Conservation (phyloP, 768 basidiomycete species). For the Russula ochroleuca region DNA sequence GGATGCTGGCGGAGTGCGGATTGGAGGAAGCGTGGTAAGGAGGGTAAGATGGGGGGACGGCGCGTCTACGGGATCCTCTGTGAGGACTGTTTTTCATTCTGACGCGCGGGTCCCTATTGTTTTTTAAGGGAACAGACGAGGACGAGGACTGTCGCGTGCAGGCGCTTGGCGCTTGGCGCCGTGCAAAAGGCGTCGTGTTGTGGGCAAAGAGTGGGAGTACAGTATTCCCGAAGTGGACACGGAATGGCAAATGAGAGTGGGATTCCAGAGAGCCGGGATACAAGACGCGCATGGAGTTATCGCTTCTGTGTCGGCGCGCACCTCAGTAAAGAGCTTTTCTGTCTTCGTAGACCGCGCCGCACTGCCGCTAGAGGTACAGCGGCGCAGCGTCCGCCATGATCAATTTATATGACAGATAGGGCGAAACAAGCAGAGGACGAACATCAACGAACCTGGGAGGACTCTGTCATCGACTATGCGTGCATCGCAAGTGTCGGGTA, state of each 20-base stretch:
- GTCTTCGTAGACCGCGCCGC: slow-evolving; percentile 98
- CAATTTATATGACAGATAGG: background rate
- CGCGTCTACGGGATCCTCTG: too few relatives aligned
- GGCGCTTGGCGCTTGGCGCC: too few relatives aligned
- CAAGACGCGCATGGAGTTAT: slow-evolving; percentile 68
- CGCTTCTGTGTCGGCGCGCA: slow-evolving; percentile 60
- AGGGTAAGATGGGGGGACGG: too few relatives aligned
- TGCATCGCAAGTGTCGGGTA: slow-evolving; percentile 1
- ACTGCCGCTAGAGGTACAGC: slow-evolving; percentile 65
- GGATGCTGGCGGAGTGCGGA: slow-evolving; percentile 37
- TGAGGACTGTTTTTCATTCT: too few relatives aligned
- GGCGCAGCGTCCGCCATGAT: background rate
- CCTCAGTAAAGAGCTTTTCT: slow-evolving; percentile 80
- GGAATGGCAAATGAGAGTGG: slow-evolving; percentile 30
- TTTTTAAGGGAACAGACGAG: too few relatives aligned
- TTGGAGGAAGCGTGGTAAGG: slow-evolving; percentile 28
- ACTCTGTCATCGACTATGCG: slow-evolving; percentile 82
- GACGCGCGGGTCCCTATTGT: too few relatives aligned
- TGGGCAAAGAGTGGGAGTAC: too few relatives aligned
- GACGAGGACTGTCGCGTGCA: too few relatives aligned
- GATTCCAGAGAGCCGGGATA: slow-evolving; percentile 53
- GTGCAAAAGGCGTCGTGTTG: slow-evolving; percentile 78
- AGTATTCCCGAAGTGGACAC: slow-evolving; percentile 36
- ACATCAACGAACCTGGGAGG: too few relatives aligned
- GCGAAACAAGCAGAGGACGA: slow-evolving; percentile 7